Conservation (phyloP, 1,284 basidiomycete genomes). For the Sporisorium scitamineum region DNA sequence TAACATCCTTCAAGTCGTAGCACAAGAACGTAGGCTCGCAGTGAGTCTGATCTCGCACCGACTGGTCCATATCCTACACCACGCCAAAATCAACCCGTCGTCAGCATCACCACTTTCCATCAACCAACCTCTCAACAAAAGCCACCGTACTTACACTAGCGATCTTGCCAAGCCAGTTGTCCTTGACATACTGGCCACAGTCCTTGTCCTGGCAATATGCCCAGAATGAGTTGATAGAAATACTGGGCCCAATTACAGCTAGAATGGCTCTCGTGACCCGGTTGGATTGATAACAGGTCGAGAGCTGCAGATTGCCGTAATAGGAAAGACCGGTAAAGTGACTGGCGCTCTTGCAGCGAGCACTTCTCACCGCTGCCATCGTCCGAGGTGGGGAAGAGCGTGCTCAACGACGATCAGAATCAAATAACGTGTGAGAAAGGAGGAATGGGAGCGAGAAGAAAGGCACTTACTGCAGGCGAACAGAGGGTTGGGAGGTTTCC, state of each 20-base stretch:
- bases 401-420: no score
- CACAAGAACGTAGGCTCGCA: no score
- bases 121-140: no score
- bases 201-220: not conserved
- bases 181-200: not conserved
- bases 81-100: no score
- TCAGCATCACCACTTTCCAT: no score
- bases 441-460: not conserved
- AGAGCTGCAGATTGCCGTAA: not conserved
- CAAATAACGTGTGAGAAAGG: no score
- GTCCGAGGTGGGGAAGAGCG: no score
- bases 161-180: not conserved
- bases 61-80: not conserved
- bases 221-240: not conserved
- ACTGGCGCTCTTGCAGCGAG: no score
- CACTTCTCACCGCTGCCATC: no score
- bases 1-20: no score
- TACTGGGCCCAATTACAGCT: no score
- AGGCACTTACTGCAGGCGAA: slow-evolving; percentile 4
- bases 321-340: not conserved
- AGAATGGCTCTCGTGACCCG: no score
- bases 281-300: not conserved
- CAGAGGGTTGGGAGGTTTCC: not conserved
- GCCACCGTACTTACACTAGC: not conserved
- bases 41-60: not conserved